phyloP scores from a whole-genome alignment of 2,329 filamentous ascomycete genomes.

The Aspergillus carbonarius region DNA sequence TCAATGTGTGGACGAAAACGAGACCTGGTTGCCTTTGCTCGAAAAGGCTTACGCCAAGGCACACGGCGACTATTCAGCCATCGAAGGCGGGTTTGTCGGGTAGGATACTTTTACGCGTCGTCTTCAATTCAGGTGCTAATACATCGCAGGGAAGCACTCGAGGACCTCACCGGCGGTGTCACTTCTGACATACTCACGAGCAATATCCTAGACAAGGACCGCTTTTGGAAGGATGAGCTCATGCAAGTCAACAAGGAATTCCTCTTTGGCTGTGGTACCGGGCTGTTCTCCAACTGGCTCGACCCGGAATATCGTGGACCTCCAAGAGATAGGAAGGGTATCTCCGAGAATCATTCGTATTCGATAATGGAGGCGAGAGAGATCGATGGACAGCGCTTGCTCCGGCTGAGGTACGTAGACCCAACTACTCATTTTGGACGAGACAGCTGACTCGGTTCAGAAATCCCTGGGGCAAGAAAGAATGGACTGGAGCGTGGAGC shows the following conservation, averaged over 20 bases:
- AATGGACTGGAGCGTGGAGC: conserved; percentile 79
- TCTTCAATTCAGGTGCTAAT: neutral
- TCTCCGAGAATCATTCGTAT: conserved; percentile 54
- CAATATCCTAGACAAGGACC: conserved; percentile 63
- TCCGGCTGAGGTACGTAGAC: conserved; percentile 56
- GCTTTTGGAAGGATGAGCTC: conserved; percentile 81
- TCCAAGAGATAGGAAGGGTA: conserved; percentile 44
- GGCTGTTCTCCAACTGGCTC: conserved; percentile 47
- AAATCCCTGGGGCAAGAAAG: conserved; percentile 78
- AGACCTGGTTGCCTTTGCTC: conserved; percentile 19
- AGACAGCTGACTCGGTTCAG: conserved; percentile 38
- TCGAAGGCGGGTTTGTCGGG: conserved; percentile 72
- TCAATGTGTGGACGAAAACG: conserved; percentile 17
- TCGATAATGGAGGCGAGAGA: conserved; percentile 61
- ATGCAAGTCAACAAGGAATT: conserved; percentile 79
- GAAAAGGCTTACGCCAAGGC: conserved; percentile 55
- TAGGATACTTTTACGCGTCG: conserved; percentile 25
- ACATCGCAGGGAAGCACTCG: conserved; percentile 52
- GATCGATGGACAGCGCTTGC: conserved; percentile 60
- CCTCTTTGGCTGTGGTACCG: conserved; percentile 49
- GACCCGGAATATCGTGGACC: conserved; percentile 35
- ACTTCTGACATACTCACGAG: conserved; percentile 48
- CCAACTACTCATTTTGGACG: conserved; percentile 7
- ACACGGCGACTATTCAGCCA: conserved; percentile 74
- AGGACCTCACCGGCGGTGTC: conserved; percentile 57